phyloP scores from a whole-genome alignment of 108 stramenopile species.

The Chaetoceros muelleri region DNA sequence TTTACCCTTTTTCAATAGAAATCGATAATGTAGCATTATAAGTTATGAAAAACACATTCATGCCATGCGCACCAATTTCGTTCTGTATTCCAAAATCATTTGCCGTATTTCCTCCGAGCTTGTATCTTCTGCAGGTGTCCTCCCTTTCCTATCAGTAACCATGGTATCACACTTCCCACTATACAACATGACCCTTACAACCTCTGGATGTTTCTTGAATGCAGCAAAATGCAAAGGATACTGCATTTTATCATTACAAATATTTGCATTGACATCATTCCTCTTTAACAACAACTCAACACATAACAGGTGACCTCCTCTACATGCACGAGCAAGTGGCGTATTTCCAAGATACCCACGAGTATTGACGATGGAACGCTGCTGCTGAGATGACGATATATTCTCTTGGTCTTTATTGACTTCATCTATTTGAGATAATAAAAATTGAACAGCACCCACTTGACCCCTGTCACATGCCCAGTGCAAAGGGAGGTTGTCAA shows the following conservation, averaged over 20 bases:
- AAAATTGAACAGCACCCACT: constrained; percentile 4
- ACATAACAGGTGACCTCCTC: constrained; percentile 16
- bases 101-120: constrained; percentile 5
- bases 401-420: no score
- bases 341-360: constrained; percentile 36
- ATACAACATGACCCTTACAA: constrained; percentile 18
- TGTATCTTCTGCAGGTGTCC: constrained; percentile 39
- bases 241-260: constrained; percentile 41
- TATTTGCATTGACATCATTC: constrained; percentile 11
- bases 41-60: no score
- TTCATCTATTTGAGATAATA: constrained; percentile 1
- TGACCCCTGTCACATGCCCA: constrained; percentile 35
- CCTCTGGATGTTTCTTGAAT: constrained; percentile 22
- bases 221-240: constrained; percentile 55
- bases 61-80: no score
- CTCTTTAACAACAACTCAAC: constrained; percentile 8
- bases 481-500: constrained; percentile 33
- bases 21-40: no score
- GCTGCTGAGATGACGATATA: no score
- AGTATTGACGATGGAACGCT: constrained; percentile 7
- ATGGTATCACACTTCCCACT: constrained; percentile 16
- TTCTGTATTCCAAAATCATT: background rate
- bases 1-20: no score
- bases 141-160: constrained; percentile 41
- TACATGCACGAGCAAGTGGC: constrained; percentile 29